phyloP scores from a whole-genome alignment of 768 basidiomycete genomes.

The Scleroderma bovista region DNA sequence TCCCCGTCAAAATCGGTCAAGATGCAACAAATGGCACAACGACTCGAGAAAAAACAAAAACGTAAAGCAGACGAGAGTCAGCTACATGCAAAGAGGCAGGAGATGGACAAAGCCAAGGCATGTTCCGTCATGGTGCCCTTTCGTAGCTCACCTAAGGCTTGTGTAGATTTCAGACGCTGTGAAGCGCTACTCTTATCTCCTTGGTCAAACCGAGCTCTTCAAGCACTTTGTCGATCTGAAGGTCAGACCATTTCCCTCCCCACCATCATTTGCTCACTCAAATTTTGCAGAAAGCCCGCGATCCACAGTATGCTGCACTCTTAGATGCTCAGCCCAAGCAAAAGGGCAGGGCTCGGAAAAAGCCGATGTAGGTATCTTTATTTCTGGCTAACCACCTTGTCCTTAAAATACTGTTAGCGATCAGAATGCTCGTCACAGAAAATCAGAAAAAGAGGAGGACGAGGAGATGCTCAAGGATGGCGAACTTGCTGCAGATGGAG shows the following conservation, averaged over 20 bases:
- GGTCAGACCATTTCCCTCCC: constrained; percentile 35
- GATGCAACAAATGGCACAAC: constrained; percentile 34
- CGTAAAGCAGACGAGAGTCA: constrained; percentile 68
- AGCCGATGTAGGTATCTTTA: constrained; percentile 50
- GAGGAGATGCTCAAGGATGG: constrained; percentile 90
- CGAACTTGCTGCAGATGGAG: constrained; percentile 71
- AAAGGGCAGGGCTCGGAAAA: constrained; percentile 83
- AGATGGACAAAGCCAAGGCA: constrained; percentile 88
- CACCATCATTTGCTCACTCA: neutral
- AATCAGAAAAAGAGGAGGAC: constrained; percentile 98
- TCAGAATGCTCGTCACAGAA: constrained; percentile 76
- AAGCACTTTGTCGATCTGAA: constrained; percentile 98
- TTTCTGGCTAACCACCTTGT: neutral
- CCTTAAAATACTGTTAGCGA: constrained; percentile 46
- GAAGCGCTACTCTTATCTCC: constrained; percentile 94
- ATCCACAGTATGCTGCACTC: constrained; percentile 89
- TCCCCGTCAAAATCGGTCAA: constrained; percentile 30
- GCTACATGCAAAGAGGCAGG: constrained; percentile 64
- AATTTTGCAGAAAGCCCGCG: constrained; percentile 63
- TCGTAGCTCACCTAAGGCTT: constrained; percentile 9
- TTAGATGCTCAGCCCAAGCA: constrained; percentile 83
- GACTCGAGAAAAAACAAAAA: constrained; percentile 43
- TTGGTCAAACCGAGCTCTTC: constrained; percentile 97
- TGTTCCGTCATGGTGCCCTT: constrained; percentile 1
- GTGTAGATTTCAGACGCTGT: constrained; percentile 83